Percentiles rank a stretch among this genome's conserved stretches.
Conservation (phyloP, 306 rosid species). For the Hylodesmum podocarpum region DNA sequence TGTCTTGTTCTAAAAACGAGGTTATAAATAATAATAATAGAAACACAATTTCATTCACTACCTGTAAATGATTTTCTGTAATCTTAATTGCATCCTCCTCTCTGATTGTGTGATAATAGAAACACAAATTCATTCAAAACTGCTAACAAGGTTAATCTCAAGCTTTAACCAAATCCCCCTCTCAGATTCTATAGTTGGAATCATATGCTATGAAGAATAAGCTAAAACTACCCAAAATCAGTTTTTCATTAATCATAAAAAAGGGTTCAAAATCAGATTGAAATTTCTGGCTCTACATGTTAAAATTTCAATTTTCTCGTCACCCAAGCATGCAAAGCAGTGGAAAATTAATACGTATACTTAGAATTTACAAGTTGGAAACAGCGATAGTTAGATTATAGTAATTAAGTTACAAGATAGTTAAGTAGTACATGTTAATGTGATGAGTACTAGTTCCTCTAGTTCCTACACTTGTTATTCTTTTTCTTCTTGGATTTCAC, state of each 20-base stretch:
- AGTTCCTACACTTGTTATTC: background rate
- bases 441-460: background rate
- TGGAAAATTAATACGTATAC: background rate
- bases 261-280: background rate
- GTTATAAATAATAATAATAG: background rate
- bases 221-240: background rate
- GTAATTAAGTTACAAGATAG: background rate
- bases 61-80: background rate
- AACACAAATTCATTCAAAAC: background rate
- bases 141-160: background rate
- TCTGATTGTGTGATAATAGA: background rate
- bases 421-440: background rate
- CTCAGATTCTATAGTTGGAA: background rate
- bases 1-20: background rate
- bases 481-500: background rate
- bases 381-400: conserved; percentile 2
- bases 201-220: background rate
- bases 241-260: background rate
- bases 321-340: background rate
- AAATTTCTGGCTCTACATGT: background rate
- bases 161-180: background rate
- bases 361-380: background rate
- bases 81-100: background rate
- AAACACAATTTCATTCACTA: background rate
- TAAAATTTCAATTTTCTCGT: background rate